Conservation (phyloP, 2,329 filamentous ascomycete species). For the Hymenoscyphus fraxineus region DNA sequence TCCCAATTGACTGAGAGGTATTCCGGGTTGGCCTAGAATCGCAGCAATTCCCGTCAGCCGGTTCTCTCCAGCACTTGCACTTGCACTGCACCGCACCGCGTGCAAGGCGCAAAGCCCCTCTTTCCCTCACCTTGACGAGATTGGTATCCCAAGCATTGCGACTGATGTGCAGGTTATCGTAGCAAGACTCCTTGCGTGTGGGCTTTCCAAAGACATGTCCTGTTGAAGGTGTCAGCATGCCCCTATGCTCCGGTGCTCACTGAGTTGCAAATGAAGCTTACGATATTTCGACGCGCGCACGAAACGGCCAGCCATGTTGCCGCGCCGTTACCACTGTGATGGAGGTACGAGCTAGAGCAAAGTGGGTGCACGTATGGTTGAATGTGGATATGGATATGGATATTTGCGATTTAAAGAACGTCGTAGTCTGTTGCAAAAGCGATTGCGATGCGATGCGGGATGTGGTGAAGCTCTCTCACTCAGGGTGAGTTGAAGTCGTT, state of each 20-base stretch:
- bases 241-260: constrained; percentile 26
- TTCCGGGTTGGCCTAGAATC: constrained; percentile 78
- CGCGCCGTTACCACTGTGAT: constrained; percentile 6
- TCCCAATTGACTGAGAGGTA: constrained; percentile 99
- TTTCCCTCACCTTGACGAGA: constrained; percentile 73
- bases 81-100: neutral
- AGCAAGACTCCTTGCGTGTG: constrained; percentile 95
- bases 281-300: constrained; percentile 72
- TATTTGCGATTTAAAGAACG: constrained; percentile 8
- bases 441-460: neutral
- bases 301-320: constrained; percentile 64
- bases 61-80: neutral
- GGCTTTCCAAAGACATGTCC: constrained; percentile 98
- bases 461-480: neutral
- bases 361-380: neutral
- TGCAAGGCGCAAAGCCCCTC: neutral
- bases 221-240: constrained; percentile 40
- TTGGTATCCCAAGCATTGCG: constrained; percentile 99
- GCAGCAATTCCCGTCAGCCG: constrained; percentile 23
- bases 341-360: neutral
- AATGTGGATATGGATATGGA: constrained; percentile 3
- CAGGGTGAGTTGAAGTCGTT: neutral
- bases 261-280: constrained; percentile 39
- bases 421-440: constrained; percentile 3
- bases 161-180: constrained; percentile 95